Conservation (phyloP, 2,329 filamentous ascomycete species). For the Xylariaceae sp. region DNA sequence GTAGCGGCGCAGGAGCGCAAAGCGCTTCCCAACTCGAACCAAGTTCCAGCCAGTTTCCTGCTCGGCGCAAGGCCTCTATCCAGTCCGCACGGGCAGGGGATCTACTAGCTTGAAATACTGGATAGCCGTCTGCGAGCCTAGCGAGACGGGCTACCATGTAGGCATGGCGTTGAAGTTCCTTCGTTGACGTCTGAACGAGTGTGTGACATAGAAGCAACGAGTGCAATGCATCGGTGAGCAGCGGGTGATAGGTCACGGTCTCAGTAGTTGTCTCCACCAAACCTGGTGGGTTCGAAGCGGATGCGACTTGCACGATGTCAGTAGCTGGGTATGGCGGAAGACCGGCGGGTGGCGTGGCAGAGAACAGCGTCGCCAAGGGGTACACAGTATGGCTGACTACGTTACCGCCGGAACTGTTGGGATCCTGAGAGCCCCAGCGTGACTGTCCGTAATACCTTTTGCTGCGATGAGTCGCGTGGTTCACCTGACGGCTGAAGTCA, state of each 20-base stretch:
- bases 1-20: conserved; percentile 55
- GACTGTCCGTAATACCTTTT: conserved; percentile 28
- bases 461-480: conserved; percentile 40
- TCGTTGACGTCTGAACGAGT: conserved; percentile 71
- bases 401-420: conserved; percentile 27
- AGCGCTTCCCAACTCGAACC: conserved; percentile 62
- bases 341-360: conserved; percentile 57
- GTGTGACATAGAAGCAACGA: conserved; percentile 71
- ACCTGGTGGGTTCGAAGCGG: conserved; percentile 22
- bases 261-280: conserved; percentile 43
- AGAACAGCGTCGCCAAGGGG: conserved; percentile 60
- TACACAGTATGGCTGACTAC: conserved; percentile 37
- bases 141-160: conserved; percentile 74
- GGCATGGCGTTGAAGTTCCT: conserved; percentile 72
- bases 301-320: conserved; percentile 30
- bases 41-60: conserved; percentile 65
- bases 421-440: conserved; percentile 41
- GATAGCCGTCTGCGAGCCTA: conserved; percentile 71
- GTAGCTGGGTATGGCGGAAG: conserved; percentile 61
- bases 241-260: conserved; percentile 72
- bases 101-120: conserved; percentile 68
- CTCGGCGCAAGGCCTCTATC: conserved; percentile 65
- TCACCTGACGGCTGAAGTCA: conserved; percentile 52
- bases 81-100: conserved; percentile 72
- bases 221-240: conserved; percentile 73